phyloP scores from a whole-genome alignment of 1,139 yeast species.

The Yamadazyma diospyri region DNA sequence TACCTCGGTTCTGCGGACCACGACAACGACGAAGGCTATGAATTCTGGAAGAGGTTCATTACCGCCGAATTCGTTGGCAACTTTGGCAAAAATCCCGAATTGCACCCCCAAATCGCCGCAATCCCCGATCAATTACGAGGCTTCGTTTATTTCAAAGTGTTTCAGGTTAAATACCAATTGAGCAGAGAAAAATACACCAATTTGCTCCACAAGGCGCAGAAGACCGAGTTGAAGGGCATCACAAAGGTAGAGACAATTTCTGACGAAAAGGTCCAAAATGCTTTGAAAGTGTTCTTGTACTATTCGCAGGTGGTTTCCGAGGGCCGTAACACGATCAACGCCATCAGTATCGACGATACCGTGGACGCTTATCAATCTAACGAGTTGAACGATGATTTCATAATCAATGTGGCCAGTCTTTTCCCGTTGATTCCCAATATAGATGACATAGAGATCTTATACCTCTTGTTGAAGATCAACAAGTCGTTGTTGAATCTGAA shows the following conservation, averaged over 20 bases:
- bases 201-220: slow-evolving; percentile 26
- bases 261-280: slow-evolving; percentile 20
- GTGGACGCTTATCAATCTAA: slow-evolving; percentile 5
- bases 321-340: slow-evolving; percentile 11
- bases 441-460: slow-evolving; percentile 29
- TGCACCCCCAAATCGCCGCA: slow-evolving; percentile 29
- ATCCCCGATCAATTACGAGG: slow-evolving; percentile 31
- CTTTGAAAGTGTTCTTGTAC: slow-evolving; percentile 31
- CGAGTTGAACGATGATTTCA: slow-evolving; percentile 16
- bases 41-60: slow-evolving; percentile 9
- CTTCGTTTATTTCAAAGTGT: slow-evolving; percentile 30
- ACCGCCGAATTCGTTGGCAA: background rate
- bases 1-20: slow-evolving; percentile 2
- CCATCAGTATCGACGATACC: slow-evolving; percentile 7
- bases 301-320: slow-evolving; percentile 27
- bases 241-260: slow-evolving; percentile 6
- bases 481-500: slow-evolving; percentile 25
- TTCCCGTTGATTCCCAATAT: slow-evolving; percentile 21
- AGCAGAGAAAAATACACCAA: slow-evolving; percentile 29
- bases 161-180: slow-evolving; percentile 31
- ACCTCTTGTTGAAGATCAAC: slow-evolving; percentile 32
- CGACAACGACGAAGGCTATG: slow-evolving; percentile 3
- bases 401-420: slow-evolving; percentile 21
- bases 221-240: slow-evolving; percentile 21
- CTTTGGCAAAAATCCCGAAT: slow-evolving; percentile 10